Percentiles rank a stretch among this genome's conserved stretches.
Evolutionary conservation across 2,329 filamentous ascomycete genomes (phyloP).

Genomic region (Arthrobotrys musiformis): DNA sequence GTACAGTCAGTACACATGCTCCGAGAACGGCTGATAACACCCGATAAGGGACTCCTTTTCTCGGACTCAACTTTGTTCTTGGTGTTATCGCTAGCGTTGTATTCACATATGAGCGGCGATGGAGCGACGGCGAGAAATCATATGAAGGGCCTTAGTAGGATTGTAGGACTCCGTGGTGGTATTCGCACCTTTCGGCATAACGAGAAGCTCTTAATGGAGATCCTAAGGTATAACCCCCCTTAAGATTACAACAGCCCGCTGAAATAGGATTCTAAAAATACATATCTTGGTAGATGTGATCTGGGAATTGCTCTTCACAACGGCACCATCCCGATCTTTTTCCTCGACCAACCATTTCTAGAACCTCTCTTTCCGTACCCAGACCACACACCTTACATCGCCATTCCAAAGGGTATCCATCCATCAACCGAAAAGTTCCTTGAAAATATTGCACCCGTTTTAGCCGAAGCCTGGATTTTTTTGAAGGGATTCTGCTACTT

Average conservation of each 20-base stretch:
- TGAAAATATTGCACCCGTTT: conserved; percentile 52
- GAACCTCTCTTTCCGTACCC: conserved; percentile 59
- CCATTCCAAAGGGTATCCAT: neutral
- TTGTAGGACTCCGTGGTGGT: conserved; percentile 63
- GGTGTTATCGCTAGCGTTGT: conserved; percentile 61
- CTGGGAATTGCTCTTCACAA: conserved; percentile 59
- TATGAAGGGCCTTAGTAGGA: conserved; percentile 62
- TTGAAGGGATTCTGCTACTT: conserved; percentile 59
- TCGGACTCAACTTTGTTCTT: conserved; percentile 61
- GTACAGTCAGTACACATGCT: conserved; percentile 60
- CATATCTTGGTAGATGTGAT: conserved; percentile 57
- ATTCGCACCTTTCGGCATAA: conserved; percentile 60
- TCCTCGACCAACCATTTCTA: conserved; percentile 52
- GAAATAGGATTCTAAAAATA: neutral
- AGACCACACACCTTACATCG: conserved; percentile 46
- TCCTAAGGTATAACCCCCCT: conserved; percentile 59
- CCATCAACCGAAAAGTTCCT: conserved; percentile 36
- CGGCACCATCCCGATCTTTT: conserved; percentile 59
- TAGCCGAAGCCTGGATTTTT: conserved; percentile 59
- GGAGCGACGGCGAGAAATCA: conserved; percentile 60
- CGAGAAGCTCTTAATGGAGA: conserved; percentile 62
- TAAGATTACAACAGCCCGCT: neutral
- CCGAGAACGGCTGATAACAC: conserved; percentile 60
- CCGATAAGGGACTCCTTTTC: conserved; percentile 57
- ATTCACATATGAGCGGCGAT: conserved; percentile 61